Evolutionary conservation across 345 rosid genomes (phyloP), one percentile per base, ranked within the genome.

Genomic region (Aquilaria yunnanensis): DNA sequence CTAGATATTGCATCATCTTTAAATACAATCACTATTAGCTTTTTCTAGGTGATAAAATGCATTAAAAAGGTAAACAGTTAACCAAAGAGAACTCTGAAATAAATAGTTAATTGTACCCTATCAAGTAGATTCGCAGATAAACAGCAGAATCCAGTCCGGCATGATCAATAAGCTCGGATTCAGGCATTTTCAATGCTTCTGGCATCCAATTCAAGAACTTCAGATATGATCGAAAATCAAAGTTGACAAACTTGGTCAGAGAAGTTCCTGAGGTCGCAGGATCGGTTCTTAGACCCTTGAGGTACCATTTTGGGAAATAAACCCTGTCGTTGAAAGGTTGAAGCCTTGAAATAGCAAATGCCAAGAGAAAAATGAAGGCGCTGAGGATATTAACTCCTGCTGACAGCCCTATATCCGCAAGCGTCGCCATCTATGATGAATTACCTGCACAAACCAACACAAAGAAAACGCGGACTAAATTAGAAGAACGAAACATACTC

Each of bases 131-230:
- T 56, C 97, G 81, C 80, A 94, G 80, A 67, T 90, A 94, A 33
- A 82, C 99, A 31, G 81, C 99, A 49, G 97, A 94, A 71, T 94
- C 97, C 83, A 94, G 76, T 50, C 99, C 99, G 0, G 99, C 99
- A 65, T 94, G 99, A 14, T 94, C 99, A 63, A 94, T 82, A 62
- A 94, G 96, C 73, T 94, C 97, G 57, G 78, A 85, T 75, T 94
- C 99, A 0, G 99, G 97, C 99, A 90, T 94, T 74, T 78, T 86
- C 11, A 94, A 80, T 2, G 99, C 97, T 14, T 64, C 95, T 2
- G 95, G 96, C 90, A 94, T 88, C 99, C 97, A 94, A 75, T 83
- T 76, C 71, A 94, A 78, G 75, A 94, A 94, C 69, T 53, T 78
- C 55, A 88, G 31, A 74, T 94, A 94, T 0, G 97, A 70, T 54